A percentile compares a stretch with the other conserved stretches of the same genome.
These are phyloP conservation scores for Sanghuangporus sanghuang DNA, from an alignment of 1,284 basidiomycete genomes.

Conservation along the genomic window DNA sequence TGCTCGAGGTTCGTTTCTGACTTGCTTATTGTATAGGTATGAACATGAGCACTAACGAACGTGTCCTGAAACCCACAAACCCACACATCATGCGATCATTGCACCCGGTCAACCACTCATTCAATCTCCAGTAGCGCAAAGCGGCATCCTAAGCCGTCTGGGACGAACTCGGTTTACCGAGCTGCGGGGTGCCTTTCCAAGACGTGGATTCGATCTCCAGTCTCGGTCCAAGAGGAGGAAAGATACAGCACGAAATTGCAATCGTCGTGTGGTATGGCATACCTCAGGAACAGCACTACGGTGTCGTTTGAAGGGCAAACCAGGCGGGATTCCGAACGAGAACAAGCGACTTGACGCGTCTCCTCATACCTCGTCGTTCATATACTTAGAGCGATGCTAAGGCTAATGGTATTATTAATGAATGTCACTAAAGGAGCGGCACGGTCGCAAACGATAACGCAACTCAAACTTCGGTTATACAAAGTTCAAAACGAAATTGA, in stretches of 20 bases:
- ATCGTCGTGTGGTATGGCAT: constrained; percentile 11
- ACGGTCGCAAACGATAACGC: background rate
- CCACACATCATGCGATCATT: background rate
- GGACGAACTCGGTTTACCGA: constrained; percentile 27
- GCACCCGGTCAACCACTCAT: background rate
- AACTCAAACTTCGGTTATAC: background rate
- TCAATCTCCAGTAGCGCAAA: constrained; percentile 30
- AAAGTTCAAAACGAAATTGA: background rate
- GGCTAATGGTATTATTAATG: background rate
- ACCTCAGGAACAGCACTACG: background rate
- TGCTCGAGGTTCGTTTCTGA: constrained; percentile 12
- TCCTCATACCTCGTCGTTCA: no score
- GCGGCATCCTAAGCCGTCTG: constrained; percentile 22
- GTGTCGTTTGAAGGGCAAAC: background rate
- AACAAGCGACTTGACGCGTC: background rate
- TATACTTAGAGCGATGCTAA: background rate
- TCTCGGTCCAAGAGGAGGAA: constrained; percentile 19
- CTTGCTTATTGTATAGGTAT: background rate
- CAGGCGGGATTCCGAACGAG: no score
- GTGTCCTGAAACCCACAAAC: background rate
- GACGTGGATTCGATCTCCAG: constrained; percentile 13
- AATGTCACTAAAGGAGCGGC: constrained; percentile 9
- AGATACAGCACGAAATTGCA: background rate
- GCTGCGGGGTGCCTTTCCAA: constrained; percentile 27
- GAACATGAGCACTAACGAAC: background rate